Conservation (phyloP, 2,329 filamentous ascomycete species). For the Parafenestella ontariensis region DNA sequence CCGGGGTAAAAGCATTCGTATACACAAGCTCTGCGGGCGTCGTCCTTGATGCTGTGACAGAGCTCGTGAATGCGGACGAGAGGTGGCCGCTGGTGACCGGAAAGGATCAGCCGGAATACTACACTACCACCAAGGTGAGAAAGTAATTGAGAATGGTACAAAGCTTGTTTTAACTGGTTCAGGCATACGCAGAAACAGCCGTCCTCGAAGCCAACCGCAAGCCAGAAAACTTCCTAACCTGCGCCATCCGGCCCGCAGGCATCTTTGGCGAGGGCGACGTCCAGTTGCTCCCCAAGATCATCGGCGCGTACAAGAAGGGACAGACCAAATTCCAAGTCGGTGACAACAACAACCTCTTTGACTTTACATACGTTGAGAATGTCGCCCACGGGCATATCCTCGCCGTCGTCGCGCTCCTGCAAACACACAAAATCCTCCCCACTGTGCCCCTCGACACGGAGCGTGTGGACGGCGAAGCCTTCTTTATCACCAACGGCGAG, state of each 20-base stretch:
- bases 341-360: slow-evolving; percentile 60
- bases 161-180: not conserved
- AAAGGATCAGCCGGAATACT: slow-evolving; percentile 58
- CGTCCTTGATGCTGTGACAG: slow-evolving; percentile 53
- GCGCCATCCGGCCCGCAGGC: slow-evolving; percentile 57
- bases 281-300: slow-evolving; percentile 54
- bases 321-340: slow-evolving; percentile 61
- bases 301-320: slow-evolving; percentile 54
- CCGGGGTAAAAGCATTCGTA: slow-evolving; percentile 60
- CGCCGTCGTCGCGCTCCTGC: slow-evolving; percentile 57
- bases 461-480: slow-evolving; percentile 59
- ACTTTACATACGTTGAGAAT: slow-evolving; percentile 62
- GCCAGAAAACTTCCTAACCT: slow-evolving; percentile 56
- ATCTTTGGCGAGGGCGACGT: slow-evolving; percentile 61
- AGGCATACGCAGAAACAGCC: slow-evolving; percentile 56
- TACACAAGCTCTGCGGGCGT: slow-evolving; percentile 61
- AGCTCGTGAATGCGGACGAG: slow-evolving; percentile 60
- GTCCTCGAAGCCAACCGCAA: slow-evolving; percentile 59
- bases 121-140: slow-evolving; percentile 57
- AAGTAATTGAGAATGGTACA: not conserved
- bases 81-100: slow-evolving; percentile 55
- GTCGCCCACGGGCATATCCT: slow-evolving; percentile 61
- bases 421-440: slow-evolving; percentile 48
- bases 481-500: slow-evolving; percentile 60
- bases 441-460: slow-evolving; percentile 53